A percentile compares a stretch with the other conserved stretches of the same genome.
These are phyloP conservation scores for Whalleya microplaca DNA, from an alignment of 2,329 filamentous ascomycete genomes.

Conservation along the genomic window DNA sequence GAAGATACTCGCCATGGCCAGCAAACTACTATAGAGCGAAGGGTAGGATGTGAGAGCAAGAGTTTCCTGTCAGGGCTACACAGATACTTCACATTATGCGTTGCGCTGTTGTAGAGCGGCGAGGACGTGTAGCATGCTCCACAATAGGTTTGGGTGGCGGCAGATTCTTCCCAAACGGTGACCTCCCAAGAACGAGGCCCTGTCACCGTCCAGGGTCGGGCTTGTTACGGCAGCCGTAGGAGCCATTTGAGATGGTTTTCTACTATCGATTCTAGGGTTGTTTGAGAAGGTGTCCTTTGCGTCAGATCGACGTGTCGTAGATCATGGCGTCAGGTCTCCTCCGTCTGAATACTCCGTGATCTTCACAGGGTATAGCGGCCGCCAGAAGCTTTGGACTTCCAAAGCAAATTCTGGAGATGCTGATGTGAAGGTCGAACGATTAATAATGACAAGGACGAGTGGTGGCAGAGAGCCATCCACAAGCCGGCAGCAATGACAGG, in stretches of 20 bases:
- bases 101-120: slow-evolving; percentile 36
- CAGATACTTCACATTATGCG: slow-evolving; percentile 40
- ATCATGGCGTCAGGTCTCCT: slow-evolving; percentile 44
- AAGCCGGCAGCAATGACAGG: neutral
- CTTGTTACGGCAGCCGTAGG: slow-evolving; percentile 3
- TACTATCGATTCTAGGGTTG: slow-evolving; percentile 27
- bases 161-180: slow-evolving; percentile 31
- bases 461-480: neutral
- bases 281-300: slow-evolving; percentile 38
- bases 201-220: slow-evolving; percentile 29
- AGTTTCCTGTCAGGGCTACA: slow-evolving; percentile 39
- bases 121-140: slow-evolving; percentile 40
- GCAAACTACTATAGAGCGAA: slow-evolving; percentile 19
- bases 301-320: slow-evolving; percentile 42
- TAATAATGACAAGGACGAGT: neutral
- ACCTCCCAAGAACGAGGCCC: slow-evolving; percentile 28
- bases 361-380: slow-evolving; percentile 40
- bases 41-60: slow-evolving; percentile 22
- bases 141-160: slow-evolving; percentile 37
- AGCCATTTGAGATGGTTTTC: slow-evolving; percentile 1
- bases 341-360: slow-evolving; percentile 45
- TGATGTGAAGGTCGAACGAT: neutral
- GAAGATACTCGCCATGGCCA: slow-evolving; percentile 25
- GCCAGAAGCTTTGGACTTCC: slow-evolving; percentile 30
- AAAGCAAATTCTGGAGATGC: slow-evolving; percentile 9